These are phyloP conservation scores for Auxenochlorella protothecoides DNA, from an alignment of 139 green algal genomes.

Conservation along the genomic window DNA sequence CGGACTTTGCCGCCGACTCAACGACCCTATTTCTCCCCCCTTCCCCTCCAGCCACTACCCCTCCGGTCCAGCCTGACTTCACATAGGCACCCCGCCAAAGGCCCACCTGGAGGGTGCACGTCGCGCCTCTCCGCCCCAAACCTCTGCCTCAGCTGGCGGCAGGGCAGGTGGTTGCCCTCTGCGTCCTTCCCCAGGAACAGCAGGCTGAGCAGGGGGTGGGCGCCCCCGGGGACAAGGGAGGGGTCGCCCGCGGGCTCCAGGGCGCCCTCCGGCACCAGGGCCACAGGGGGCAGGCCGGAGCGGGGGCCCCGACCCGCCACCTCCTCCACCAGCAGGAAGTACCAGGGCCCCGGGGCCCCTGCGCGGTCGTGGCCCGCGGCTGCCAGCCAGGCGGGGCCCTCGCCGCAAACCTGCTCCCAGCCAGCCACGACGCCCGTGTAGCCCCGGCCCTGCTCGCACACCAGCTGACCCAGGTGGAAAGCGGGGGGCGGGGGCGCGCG, in stretches of 20 bases:
- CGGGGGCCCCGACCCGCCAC: no score
- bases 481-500: background rate
- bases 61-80: no score
- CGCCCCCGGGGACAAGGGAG: no score
- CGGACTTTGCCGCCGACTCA: no score
- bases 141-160: constrained; percentile 52
- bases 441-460: constrained; percentile 45
- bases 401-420: constrained; percentile 68
- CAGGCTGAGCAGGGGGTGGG: constrained; percentile 15
- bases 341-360: no score
- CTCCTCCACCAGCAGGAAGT: no score
- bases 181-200: constrained; percentile 73
- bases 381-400: constrained; percentile 52
- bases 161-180: constrained; percentile 64
- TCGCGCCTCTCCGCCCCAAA: constrained; percentile 43
- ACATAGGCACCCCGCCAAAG: no score
- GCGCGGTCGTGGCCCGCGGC: constrained; percentile 1
- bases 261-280: no score
- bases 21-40: background rate
- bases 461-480: constrained; percentile 56
- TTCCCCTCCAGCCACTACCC: constrained; percentile 4
- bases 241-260: no score
- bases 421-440: constrained; percentile 55
- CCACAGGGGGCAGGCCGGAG: no score
- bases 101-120: constrained; percentile 24